Evolutionary conservation across 2,329 filamentous ascomycete genomes (phyloP).

Genomic region (Aspergillus candidus): DNA sequence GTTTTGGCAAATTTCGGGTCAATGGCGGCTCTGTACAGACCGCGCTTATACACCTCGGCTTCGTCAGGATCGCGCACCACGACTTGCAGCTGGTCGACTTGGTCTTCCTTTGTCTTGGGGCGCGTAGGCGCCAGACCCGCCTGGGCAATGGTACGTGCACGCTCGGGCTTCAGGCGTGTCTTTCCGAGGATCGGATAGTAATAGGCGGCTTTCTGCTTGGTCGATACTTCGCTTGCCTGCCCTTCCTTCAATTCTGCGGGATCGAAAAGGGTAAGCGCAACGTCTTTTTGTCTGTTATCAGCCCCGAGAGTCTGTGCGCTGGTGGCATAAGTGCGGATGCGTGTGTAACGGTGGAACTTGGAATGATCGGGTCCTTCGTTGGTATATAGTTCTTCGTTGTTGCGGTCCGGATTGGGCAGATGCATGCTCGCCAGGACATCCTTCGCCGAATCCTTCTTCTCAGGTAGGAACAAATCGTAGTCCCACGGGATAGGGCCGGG

Average conservation of each 20-base stretch:
- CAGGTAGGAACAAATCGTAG: conserved; percentile 56
- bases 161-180: conserved; percentile 49
- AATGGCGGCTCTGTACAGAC: conserved; percentile 39
- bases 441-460: conserved; percentile 41
- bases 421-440: conserved; percentile 54
- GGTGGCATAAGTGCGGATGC: conserved; percentile 57
- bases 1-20: conserved; percentile 39
- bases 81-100: conserved; percentile 50
- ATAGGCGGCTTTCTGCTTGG: conserved; percentile 51
- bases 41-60: conserved; percentile 44
- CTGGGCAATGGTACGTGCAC: conserved; percentile 39
- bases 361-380: conserved; percentile 38
- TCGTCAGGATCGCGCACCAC: conserved; percentile 47
- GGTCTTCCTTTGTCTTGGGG: conserved; percentile 39
- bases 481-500: conserved; percentile 51
- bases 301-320: conserved; percentile 47
- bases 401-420: conserved; percentile 47
- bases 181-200: conserved; percentile 57
- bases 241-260: conserved; percentile 28
- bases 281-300: conserved; percentile 50
- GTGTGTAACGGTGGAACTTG: conserved; percentile 50
- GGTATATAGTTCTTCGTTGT: conserved; percentile 48
- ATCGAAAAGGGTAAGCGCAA: conserved; percentile 55
- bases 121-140: conserved; percentile 35
- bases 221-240: conserved; percentile 8